Evolutionary conservation across 1,139 yeast genomes (phyloP), one percentile per base, ranked within the genome.

Genomic region (Ogataea hybrid): DNA sequence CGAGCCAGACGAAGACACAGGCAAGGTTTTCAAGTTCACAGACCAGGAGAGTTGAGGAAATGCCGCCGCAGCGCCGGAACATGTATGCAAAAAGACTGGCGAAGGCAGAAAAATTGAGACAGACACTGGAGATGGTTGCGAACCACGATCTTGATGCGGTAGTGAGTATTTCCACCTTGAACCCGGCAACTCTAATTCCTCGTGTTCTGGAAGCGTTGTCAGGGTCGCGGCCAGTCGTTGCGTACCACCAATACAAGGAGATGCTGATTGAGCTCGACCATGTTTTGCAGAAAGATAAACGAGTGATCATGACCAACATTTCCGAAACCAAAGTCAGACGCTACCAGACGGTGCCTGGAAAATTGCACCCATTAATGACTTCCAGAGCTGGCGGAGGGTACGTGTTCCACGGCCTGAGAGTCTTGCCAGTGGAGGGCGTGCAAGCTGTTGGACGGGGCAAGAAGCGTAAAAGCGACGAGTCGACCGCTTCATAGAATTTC

Each of bases 341-440:
- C 38, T 88, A 84, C 60, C 99, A 92, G 65, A 89, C 97, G 4
- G 78, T 92, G 22, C 89, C 95, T 10, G 98, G 98, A 6, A 80
- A 95, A 60, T 71, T 92, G 61, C 98, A 94, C 62, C 99, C 99
- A 0, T 64, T 82, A 47, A 94, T 92, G 99, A 86, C 97, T 0
- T 82, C 84, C 75, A 75, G 88, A 58, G 90, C 96, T 3, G 92
- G 84, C 44, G 97, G 97, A 39, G 99, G 99, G 0, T 92, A 81
- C 60, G 63, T 92, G 2, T 68, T 90, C 51, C 77, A 82, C 71
- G 95, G 94, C 6, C 78, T 87, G 11, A 71, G 85, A 40, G 97
- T 92, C 0, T 68, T 81, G 40, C 97, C 97, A 0, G 71, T 76
- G 34, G 82, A 76, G 28, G 71, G 70, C 27, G 70, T 76, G 30